phyloP scores from a whole-genome alignment of 345 rosid genomes.

The Rhodamnia argentea region DNA sequence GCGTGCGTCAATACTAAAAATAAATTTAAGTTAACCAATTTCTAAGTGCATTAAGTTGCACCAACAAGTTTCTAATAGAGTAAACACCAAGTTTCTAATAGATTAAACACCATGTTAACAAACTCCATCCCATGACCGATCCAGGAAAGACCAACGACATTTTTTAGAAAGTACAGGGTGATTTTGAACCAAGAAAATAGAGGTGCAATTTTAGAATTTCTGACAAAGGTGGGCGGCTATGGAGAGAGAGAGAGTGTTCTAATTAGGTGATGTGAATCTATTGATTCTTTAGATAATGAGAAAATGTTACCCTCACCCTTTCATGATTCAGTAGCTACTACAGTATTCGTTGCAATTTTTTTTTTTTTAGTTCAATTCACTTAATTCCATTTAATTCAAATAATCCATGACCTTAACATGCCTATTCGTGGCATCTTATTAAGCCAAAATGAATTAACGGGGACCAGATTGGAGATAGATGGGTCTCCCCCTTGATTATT shows the following conservation, averaged over 20 bases:
- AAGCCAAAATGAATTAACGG: background rate
- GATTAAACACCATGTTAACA: background rate
- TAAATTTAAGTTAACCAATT: background rate
- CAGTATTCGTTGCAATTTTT: background rate
- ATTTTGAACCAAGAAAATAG: background rate
- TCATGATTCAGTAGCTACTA: background rate
- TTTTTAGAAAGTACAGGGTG: background rate
- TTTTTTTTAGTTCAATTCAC: background rate
- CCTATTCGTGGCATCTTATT: background rate
- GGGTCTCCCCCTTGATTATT: background rate
- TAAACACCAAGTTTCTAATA: background rate
- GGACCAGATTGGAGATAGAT: background rate
- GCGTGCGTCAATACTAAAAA: background rate
- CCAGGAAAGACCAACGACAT: too few species aligned
- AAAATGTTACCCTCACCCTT: background rate
- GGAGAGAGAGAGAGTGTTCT: too few species aligned
- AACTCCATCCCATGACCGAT: too few species aligned
- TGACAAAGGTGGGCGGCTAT: too few species aligned
- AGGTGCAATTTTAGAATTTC: background rate
- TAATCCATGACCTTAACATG: background rate
- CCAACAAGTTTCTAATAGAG: too few species aligned
- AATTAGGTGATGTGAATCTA: fast-evolving
- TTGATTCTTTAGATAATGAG: background rate
- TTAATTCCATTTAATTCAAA: background rate
- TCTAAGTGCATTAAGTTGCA: background rate